phyloP scores from a whole-genome alignment of 2,329 filamentous ascomycete species.

The Fusarium heterosporum region DNA sequence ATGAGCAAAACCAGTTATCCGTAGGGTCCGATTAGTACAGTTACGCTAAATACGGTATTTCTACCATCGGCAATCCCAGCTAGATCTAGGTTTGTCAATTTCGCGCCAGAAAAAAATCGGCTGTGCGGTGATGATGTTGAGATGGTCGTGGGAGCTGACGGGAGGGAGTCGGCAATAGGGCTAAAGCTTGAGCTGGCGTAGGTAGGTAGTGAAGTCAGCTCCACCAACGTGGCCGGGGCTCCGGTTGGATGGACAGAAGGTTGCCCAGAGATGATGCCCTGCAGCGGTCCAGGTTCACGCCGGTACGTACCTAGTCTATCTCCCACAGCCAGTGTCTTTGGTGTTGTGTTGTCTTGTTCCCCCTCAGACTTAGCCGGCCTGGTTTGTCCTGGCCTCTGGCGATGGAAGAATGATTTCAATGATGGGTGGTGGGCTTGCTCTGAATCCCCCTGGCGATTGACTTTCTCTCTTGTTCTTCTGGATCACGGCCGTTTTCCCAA shows the following conservation, averaged over 20 bases:
- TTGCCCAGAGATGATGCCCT: constrained; percentile 36
- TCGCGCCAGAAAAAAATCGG: constrained; percentile 33
- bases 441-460: constrained; percentile 18
- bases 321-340: constrained; percentile 7
- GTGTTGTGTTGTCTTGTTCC: constrained; percentile 11
- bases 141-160: constrained; percentile 45
- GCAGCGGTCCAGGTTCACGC: constrained; percentile 12
- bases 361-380: constrained; percentile 12
- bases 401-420: constrained; percentile 25
- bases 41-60: constrained; percentile 10
- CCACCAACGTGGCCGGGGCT: constrained; percentile 45
- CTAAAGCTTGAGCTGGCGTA: constrained; percentile 47
- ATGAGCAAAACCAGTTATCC: constrained; percentile 23
- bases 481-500: constrained; percentile 31
- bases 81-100: constrained; percentile 32
- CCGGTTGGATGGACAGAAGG: constrained; percentile 40
- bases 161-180: constrained; percentile 46
- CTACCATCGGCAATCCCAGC: constrained; percentile 19
- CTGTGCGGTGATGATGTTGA: constrained; percentile 43
- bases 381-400: constrained; percentile 9
- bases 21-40: constrained; percentile 11
- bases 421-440: constrained; percentile 44
- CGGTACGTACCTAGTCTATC: constrained; percentile 22
- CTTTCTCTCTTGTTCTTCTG: constrained; percentile 13
- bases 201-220: constrained; percentile 38